Conservation (phyloP, 768 basidiomycete species). For the Cytidiella melzeri region DNA sequence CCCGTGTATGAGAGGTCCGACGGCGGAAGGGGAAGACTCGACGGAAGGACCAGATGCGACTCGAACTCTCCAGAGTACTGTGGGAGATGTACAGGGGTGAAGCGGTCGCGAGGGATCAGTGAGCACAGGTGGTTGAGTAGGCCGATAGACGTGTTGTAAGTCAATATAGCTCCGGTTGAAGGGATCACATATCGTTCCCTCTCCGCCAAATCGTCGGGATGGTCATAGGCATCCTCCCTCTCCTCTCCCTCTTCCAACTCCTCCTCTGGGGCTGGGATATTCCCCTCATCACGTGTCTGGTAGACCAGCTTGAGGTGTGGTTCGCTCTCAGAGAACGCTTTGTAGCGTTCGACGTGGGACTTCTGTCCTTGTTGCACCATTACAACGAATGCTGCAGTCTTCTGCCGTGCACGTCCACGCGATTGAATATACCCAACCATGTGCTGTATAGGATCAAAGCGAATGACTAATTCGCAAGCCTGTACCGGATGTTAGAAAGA, state of each 20-base stretch:
- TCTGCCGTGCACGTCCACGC: slow-evolving; percentile 77
- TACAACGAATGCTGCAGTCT: slow-evolving; percentile 70
- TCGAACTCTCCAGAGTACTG: slow-evolving; percentile 57
- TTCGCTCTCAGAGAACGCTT: slow-evolving; percentile 52
- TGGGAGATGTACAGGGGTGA: slow-evolving; percentile 55
- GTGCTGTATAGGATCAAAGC: slow-evolving; percentile 77
- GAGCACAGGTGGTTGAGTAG: slow-evolving; percentile 74
- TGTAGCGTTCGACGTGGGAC: slow-evolving; percentile 52
- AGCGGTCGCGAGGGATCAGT: slow-evolving; percentile 66
- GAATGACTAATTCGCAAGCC: slow-evolving; percentile 83
- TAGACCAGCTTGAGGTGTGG: slow-evolving; percentile 59
- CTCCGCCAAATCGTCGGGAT: slow-evolving; percentile 50
- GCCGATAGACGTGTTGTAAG: slow-evolving; percentile 68
- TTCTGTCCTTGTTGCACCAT: slow-evolving; percentile 66
- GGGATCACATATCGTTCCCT: slow-evolving; percentile 73
- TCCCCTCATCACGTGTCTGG: slow-evolving; percentile 38
- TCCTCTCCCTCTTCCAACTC: slow-evolving; percentile 39
- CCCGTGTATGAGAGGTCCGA: slow-evolving; percentile 53
- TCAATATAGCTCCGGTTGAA: slow-evolving; percentile 70
- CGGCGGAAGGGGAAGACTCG: slow-evolving; percentile 52
- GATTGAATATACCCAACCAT: slow-evolving; percentile 89
- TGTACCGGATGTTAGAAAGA: slow-evolving; percentile 22
- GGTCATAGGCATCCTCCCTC: slow-evolving; percentile 22
- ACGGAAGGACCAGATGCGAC: slow-evolving; percentile 57
- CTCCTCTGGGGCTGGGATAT: slow-evolving; percentile 28